Evolutionary conservation across 169 alveolate genomes (phyloP).

Genomic region (Plasmodium knowlesi): DNA sequence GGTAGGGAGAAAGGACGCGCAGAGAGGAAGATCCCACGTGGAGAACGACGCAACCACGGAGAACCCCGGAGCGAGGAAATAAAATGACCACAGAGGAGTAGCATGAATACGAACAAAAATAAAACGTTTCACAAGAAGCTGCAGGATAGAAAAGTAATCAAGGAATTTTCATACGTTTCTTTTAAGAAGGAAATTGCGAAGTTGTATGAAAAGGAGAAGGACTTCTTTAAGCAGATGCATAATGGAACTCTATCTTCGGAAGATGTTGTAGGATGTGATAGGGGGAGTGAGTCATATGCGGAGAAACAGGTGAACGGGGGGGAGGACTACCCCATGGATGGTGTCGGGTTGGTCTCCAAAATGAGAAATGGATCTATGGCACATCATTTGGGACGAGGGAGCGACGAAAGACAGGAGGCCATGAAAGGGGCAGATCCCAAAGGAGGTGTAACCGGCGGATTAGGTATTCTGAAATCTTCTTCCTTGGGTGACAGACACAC

Average conservation of each 20-base stretch:
- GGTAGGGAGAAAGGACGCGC: not conserved
- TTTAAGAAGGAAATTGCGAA: conserved; percentile 42
- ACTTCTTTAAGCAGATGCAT: conserved; percentile 40
- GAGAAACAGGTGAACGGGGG: not conserved
- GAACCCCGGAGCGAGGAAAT: not conserved
- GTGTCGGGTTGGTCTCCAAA: not conserved
- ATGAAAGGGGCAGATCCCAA: not conserved
- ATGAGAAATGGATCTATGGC: not conserved
- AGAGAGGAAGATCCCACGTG: not conserved
- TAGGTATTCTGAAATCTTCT: not conserved
- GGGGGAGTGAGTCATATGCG: not conserved
- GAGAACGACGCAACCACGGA: not conserved
- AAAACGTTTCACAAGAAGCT: conserved; percentile 3
- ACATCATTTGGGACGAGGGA: not conserved
- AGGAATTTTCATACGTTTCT: conserved; percentile 44
- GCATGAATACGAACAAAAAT: conserved; percentile 37
- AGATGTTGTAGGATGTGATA: not conserved
- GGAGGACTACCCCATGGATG: not conserved
- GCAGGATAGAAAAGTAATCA: not conserved
- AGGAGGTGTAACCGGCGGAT: not conserved
- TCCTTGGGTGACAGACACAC: not conserved
- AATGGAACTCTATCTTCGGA: not conserved
- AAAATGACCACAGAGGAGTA: conserved; percentile 5
- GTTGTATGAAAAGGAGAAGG: conserved; percentile 60
- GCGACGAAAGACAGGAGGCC: not conserved